phyloP scores from a whole-genome alignment of 352 stramenopile species.

The Phytophthora tubulina region DNA sequence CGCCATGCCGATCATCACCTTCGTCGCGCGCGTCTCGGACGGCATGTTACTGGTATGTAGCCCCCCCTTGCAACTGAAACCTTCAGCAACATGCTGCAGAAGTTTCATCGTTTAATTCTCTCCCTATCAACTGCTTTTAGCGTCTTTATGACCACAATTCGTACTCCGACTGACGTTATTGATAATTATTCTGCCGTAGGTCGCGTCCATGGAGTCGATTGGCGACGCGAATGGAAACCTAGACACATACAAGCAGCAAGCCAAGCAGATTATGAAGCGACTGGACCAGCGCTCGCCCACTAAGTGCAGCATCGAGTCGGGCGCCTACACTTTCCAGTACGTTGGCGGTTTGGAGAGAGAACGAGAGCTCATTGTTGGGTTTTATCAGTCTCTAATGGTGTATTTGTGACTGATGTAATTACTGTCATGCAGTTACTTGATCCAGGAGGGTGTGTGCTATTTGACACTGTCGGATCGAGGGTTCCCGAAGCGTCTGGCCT shows the following conservation, averaged over 20 bases:
- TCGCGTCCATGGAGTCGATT: constrained; percentile 94
- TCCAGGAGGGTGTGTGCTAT: constrained; percentile 98
- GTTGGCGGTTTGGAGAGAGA: constrained; percentile 27
- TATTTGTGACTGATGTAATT: background rate
- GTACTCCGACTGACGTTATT: background rate
- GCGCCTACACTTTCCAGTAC: constrained; percentile 93
- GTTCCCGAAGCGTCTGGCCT: constrained; percentile 98
- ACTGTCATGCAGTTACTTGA: constrained; percentile 91
- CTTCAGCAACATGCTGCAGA: background rate
- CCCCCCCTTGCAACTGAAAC: background rate
- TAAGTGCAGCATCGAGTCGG: constrained; percentile 96
- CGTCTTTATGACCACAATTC: constrained; percentile 2
- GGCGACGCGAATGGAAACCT: constrained; percentile 84
- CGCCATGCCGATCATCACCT: constrained; percentile 95
- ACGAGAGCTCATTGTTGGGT: background rate
- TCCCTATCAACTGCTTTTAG: background rate
- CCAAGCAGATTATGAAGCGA: constrained; percentile 95
- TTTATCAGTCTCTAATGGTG: constrained; percentile 3
- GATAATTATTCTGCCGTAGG: constrained; percentile 48
- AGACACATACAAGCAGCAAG: constrained; percentile 93
- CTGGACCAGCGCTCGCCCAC: constrained; percentile 92
- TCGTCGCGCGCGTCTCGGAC: constrained; percentile 94
- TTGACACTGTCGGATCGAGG: constrained; percentile 96
- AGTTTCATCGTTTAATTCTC: constrained; percentile 2
- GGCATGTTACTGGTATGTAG: constrained; percentile 91